Evolutionary conservation across 2,329 filamentous ascomycete species (phyloP).

Genomic region (Pyricularia sp.): DNA sequence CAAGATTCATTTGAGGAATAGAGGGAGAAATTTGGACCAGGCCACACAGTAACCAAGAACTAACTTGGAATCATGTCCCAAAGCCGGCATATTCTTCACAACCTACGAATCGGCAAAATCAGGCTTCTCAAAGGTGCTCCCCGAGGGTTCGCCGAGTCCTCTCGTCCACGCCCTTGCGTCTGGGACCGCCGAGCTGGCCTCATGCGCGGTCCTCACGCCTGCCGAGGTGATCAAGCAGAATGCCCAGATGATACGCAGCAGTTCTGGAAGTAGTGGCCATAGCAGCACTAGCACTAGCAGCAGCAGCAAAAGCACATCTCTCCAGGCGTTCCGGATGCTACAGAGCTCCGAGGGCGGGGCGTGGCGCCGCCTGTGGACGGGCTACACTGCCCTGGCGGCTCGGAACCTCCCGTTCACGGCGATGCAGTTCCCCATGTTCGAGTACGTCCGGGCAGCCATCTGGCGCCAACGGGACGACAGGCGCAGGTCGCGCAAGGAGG

Average conservation of each 20-base stretch:
- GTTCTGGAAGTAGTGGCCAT: background rate
- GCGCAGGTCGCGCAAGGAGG: slow-evolving; percentile 14
- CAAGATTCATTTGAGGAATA: background rate
- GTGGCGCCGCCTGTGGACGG: slow-evolving; percentile 51
- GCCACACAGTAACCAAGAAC: background rate
- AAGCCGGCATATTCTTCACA: slow-evolving; percentile 77
- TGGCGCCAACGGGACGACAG: slow-evolving; percentile 24
- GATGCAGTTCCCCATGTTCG: slow-evolving; percentile 81
- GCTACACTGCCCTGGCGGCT: slow-evolving; percentile 73
- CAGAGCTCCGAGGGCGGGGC: slow-evolving; percentile 38
- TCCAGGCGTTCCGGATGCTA: slow-evolving; percentile 38
- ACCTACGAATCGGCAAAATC: slow-evolving; percentile 75
- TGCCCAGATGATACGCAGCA: slow-evolving; percentile 63
- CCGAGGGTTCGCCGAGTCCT: slow-evolving; percentile 48
- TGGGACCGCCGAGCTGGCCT: slow-evolving; percentile 69
- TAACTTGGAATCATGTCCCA: background rate
- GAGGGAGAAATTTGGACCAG: background rate
- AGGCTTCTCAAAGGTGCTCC: slow-evolving; percentile 41
- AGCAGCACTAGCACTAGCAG: slow-evolving; percentile 11
- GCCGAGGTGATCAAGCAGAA: slow-evolving; percentile 92
- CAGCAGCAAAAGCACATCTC: slow-evolving; percentile 29
- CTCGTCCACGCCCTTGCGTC: slow-evolving; percentile 67
- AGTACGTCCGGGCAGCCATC: slow-evolving; percentile 52
- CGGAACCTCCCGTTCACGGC: slow-evolving; percentile 83
- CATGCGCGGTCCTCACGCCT: slow-evolving; percentile 78